phyloP scores from a whole-genome alignment of 345 rosid species.

The Populus tremula region DNA sequence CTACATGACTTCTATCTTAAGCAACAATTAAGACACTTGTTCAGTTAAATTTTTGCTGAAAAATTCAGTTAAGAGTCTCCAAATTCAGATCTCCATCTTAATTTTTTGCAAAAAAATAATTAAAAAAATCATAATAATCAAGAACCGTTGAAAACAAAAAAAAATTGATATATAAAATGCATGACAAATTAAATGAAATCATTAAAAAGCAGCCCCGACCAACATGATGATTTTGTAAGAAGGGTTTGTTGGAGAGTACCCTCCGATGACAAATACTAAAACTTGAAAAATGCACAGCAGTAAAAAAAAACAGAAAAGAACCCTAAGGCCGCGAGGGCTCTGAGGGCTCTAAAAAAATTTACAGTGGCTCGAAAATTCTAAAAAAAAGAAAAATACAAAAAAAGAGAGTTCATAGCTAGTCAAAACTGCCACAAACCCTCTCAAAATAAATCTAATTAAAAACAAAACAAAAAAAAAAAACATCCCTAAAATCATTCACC shows the following conservation, averaged over 20 bases:
- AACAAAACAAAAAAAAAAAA: neutral
- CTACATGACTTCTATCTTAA: neutral
- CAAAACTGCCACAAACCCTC: constrained; percentile 14
- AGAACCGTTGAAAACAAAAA: no score
- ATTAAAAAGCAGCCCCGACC: neutral
- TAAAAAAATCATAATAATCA: no score
- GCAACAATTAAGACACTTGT: neutral
- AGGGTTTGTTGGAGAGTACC: neutral
- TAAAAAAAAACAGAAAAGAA: neutral
- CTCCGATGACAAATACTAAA: neutral
- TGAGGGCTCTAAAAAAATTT: neutral
- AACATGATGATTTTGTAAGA: neutral
- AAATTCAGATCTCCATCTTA: no score
- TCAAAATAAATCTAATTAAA: constrained; percentile 1
- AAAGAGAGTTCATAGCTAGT: neutral
- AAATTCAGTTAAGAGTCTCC: neutral
- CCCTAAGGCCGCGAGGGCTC: neutral
- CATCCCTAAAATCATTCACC: neutral
- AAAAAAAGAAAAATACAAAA: neutral
- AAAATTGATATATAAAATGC: neutral
- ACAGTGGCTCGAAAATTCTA: neutral
- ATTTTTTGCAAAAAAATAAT: no score
- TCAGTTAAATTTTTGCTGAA: neutral
- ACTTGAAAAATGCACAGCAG: constrained; percentile 5
- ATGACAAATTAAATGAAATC: neutral